These are phyloP conservation scores for Bipolaris cookei DNA, from an alignment of 2,329 filamentous ascomycete genomes.

Conservation along the genomic window DNA sequence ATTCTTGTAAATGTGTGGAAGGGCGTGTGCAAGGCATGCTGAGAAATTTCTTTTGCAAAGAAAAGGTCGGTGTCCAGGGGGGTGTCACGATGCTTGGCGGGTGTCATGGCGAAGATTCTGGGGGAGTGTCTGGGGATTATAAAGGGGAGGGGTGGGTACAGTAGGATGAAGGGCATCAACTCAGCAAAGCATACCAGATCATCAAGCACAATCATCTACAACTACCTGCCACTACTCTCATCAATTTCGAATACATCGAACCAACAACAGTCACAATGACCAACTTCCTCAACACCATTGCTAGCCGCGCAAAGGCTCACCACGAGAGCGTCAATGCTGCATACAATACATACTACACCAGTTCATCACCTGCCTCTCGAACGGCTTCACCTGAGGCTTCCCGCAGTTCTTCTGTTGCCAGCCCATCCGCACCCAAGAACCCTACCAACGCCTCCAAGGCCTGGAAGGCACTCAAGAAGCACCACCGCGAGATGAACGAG, in stretches of 20 bases:
- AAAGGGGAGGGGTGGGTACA: slow-evolving; percentile 14
- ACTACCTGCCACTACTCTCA: neutral
- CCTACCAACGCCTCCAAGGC: slow-evolving; percentile 31
- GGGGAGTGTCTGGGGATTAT: slow-evolving; percentile 18
- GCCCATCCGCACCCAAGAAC: slow-evolving; percentile 19
- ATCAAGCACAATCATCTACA: slow-evolving; percentile 12
- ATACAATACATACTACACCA: slow-evolving; percentile 33
- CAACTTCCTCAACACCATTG: slow-evolving; percentile 34
- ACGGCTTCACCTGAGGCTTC: slow-evolving; percentile 18
- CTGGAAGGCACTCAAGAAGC: slow-evolving; percentile 40
- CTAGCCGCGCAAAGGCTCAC: slow-evolving; percentile 39
- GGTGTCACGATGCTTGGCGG: slow-evolving; percentile 23
- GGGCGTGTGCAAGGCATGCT: slow-evolving; percentile 20
- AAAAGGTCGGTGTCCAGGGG: slow-evolving; percentile 2
- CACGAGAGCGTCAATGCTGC: slow-evolving; percentile 40
- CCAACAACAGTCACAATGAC: slow-evolving; percentile 26
- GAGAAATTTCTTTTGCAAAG: slow-evolving; percentile 4
- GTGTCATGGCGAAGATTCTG: slow-evolving; percentile 16
- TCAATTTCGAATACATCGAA: slow-evolving; percentile 6
- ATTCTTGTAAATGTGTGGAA: slow-evolving; percentile 10
- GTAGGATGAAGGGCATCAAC: slow-evolving; percentile 12
- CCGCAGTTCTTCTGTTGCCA: slow-evolving; percentile 27
- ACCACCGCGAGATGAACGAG: slow-evolving; percentile 41
- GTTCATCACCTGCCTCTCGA: slow-evolving; percentile 16
- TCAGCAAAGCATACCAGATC: slow-evolving; percentile 17